phyloP scores from a whole-genome alignment of 768 basidiomycete genomes.

The Crepidotus variabilis region DNA sequence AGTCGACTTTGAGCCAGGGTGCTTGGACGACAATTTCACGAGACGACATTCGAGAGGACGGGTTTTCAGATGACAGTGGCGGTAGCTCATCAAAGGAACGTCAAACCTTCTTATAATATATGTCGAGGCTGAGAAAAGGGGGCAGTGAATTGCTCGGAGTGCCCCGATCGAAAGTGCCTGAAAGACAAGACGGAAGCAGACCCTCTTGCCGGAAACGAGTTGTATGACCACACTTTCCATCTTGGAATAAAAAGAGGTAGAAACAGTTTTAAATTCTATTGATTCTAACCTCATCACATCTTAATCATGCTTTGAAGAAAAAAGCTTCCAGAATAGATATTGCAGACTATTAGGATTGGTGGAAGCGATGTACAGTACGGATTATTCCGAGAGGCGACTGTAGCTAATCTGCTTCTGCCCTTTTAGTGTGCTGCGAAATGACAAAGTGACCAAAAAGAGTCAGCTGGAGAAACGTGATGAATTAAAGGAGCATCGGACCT shows the following conservation, averaged over 20 bases:
- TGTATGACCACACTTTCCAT: constrained; percentile 14
- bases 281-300: constrained; percentile 22
- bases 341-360: constrained; percentile 29
- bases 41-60: background rate
- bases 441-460: constrained; percentile 14
- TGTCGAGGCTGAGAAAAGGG: constrained; percentile 14
- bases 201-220: constrained; percentile 4
- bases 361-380: constrained; percentile 35
- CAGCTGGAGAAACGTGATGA: constrained; percentile 10
- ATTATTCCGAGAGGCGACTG: constrained; percentile 23
- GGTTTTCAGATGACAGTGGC: background rate
- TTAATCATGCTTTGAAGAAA: constrained; percentile 14
- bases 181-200: constrained; percentile 11
- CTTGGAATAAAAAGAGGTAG: constrained; percentile 12
- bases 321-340: constrained; percentile 23
- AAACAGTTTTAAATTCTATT: constrained; percentile 19
- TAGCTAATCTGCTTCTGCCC: constrained; percentile 19
- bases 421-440: constrained; percentile 44
- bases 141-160: constrained; percentile 13
- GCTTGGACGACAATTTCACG: constrained; percentile 35
- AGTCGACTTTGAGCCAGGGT: constrained; percentile 51
- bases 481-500: constrained; percentile 40
- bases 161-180: constrained; percentile 11
- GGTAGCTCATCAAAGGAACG: background rate
- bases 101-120: constrained; percentile 22